Evolutionary conservation across 768 basidiomycete genomes (phyloP).

Genomic region (Lyophyllum atratum): DNA sequence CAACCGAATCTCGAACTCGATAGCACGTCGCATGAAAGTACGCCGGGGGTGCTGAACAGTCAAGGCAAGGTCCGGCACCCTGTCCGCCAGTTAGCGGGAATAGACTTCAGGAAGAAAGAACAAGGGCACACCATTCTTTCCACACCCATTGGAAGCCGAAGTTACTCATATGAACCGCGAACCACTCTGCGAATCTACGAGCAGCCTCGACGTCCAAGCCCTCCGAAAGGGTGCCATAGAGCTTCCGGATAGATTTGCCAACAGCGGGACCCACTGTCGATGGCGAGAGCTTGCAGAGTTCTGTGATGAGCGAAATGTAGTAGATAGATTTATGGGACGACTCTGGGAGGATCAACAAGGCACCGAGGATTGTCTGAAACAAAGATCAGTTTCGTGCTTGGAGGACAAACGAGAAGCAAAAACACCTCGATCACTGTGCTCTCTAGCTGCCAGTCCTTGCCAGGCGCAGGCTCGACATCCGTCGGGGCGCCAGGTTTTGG

Average conservation of each 20-base stretch:
- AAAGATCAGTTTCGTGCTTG: neutral
- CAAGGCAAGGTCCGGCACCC: slow-evolving; percentile 84
- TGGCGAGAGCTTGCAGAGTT: slow-evolving; percentile 93
- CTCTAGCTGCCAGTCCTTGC: slow-evolving; percentile 86
- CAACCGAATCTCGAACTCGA: slow-evolving; percentile 89
- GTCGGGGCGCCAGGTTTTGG: slow-evolving; percentile 64
- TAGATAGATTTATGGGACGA: slow-evolving; percentile 79
- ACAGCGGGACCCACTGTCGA: slow-evolving; percentile 93
- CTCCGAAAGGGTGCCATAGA: slow-evolving; percentile 79
- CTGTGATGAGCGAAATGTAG: slow-evolving; percentile 86
- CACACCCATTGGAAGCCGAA: slow-evolving; percentile 99
- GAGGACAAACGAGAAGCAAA: neutral
- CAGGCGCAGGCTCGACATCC: slow-evolving; percentile 50
- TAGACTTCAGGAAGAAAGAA: neutral
- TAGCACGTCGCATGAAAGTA: slow-evolving; percentile 80
- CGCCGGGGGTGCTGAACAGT: slow-evolving; percentile 82
- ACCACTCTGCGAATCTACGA: slow-evolving; percentile 91
- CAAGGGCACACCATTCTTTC: slow-evolving; percentile 89
- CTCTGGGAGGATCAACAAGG: slow-evolving; percentile 76
- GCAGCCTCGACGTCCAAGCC: slow-evolving; percentile 86
- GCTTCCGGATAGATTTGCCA: slow-evolving; percentile 89
- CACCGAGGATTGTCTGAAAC: slow-evolving; percentile 67
- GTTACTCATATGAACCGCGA: slow-evolving; percentile 94
- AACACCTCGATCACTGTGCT: slow-evolving; percentile 82
- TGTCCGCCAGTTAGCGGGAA: slow-evolving; percentile 29